Base-by-base conservation (phyloP, 805 yeast species). In the Yarrowia hollandica region DNA sequence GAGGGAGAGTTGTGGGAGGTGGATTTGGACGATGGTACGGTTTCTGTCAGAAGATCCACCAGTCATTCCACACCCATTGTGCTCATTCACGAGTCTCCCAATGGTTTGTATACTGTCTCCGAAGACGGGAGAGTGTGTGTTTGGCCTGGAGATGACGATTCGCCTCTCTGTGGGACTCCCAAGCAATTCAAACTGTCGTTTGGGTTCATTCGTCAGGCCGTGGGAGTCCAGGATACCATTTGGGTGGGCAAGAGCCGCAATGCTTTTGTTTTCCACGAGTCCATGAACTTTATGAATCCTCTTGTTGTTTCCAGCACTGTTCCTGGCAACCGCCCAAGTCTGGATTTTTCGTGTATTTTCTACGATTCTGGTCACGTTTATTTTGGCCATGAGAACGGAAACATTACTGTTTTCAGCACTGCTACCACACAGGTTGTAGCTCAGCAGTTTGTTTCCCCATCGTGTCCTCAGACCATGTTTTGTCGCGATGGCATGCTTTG, bases 371-470 rank as follows among this genome's bases (percentile, higher is more conserved):
- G 69, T 19, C 34, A 60, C 21, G 71, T 71, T 1, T 73, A 68
- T 46, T 69, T 74, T 61, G 78, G 78, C 12, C 77, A 73, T 33
- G 74, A 74, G 14, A 74, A 72, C 59, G 77, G 77, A 5, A 64
- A 69, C 30, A 64, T 74, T 16, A 61, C 74, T 1, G 58, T 52
- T 10, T 67, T 72, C 6, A 70, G 64, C 59, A 66, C 71, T 3
- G 57, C 61, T 3, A 28, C 70, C 0, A 41, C 59, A 31, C 50
- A 64, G 52, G 54, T 65, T 3, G 72, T 71, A 14, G 58, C 68
- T 6, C 68, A 71, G 18, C 65, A 67, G 28, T 67, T 74, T 21
- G 69, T 63, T 8, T 65, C 69, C 11, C 67, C 75, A 7, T 62
- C 67, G 18, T 59, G 69, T 63, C 58, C 67, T 44, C 57, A 70